Evolutionary conservation across 257 asterid species (phyloP), one percentile per base, ranked within the genome.

Genomic region (Eustoma russellianum): DNA sequence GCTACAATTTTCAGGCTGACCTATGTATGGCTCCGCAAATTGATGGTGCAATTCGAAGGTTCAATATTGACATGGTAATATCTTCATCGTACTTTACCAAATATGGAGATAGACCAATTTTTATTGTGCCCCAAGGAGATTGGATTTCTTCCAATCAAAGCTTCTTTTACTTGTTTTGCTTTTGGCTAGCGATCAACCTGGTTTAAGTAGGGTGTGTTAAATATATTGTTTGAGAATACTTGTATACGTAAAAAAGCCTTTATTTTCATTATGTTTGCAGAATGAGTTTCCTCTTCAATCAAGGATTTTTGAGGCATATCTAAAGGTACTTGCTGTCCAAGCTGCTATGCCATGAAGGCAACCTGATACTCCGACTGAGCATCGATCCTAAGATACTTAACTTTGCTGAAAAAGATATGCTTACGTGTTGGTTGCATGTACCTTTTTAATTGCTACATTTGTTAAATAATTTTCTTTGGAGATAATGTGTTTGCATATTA

Each of bases 1-100:
- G n/a, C 19, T 4, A 16, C 17, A 7, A 38, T 41, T 54, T 73
- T 57, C 86, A 82, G 95, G 95, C 86, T 65, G 95, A 85, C 75
- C 44, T 79, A 56, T 85, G 74, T 74, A 62, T 85, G 71, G 89
- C 86, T 18, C 95, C 95, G 59, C 93, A 85, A 72, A 78, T 85
- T 59, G 83, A 79, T 46, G 81, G 66, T 18, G 79, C 81, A 15
- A 55, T 77, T 63, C 62, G 46, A 61, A 78, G 78, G 56, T 82
- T 85, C 78, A 63, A 58, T 41, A 17, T 85, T 60, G 86, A 82
- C 74, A 75, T 79, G 83, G 83, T 77, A 77, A 33, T 56, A n/a
- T 48, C 47, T 24, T 24, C 30, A n/a, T n/a, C n/a, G n/a, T n/a
- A n/a, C n/a, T n/a, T n/a, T n/a, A n/a, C n/a, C n/a, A 2, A 24